Percentiles rank a stretch among this genome's conserved stretches.
These are phyloP conservation scores for Naganishia albida DNA, from an alignment of 1,284 basidiomycete genomes.

Conservation along the genomic window DNA sequence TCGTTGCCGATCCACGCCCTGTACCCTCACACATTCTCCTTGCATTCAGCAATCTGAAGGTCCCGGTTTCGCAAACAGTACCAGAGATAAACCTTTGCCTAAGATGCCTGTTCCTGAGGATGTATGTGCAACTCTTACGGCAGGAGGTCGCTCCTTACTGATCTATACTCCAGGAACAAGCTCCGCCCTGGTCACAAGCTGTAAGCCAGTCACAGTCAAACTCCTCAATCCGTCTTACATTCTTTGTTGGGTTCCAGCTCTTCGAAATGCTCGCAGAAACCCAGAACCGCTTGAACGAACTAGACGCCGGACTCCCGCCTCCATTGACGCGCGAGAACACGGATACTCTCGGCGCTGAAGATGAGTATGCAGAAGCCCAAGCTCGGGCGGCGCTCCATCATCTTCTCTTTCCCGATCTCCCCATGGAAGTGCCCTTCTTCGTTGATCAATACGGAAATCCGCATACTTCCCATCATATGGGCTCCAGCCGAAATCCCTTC, in stretches of 20 bases:
- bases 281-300: conserved; percentile 29
- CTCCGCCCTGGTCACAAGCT: conserved; percentile 44
- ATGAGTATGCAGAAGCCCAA: conserved; percentile 26
- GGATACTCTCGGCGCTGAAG: conserved; percentile 19
- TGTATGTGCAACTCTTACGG: background rate
- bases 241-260: conserved; percentile 14
- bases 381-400: conserved; percentile 33
- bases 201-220: conserved; percentile 33
- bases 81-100: conserved; percentile 12
- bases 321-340: conserved; percentile 3
- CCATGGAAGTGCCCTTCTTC: conserved; percentile 28
- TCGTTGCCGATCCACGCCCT: no score
- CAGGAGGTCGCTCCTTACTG: background rate
- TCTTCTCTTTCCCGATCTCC: conserved; percentile 33
- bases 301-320: conserved; percentile 20
- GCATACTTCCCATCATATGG: conserved; percentile 18
- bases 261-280: conserved; percentile 34
- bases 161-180: conserved; percentile 29
- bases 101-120: background rate
- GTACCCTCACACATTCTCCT: background rate
- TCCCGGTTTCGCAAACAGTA: background rate
- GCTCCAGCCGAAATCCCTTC: conserved; percentile 8
- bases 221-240: background rate
- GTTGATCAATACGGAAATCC: conserved; percentile 26
- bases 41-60: background rate